Percentiles rank a stretch among this genome's conserved stretches.
Evolutionary conservation across 768 basidiomycete genomes (phyloP).

Genomic region (Boletus vinaceobasis): DNA sequence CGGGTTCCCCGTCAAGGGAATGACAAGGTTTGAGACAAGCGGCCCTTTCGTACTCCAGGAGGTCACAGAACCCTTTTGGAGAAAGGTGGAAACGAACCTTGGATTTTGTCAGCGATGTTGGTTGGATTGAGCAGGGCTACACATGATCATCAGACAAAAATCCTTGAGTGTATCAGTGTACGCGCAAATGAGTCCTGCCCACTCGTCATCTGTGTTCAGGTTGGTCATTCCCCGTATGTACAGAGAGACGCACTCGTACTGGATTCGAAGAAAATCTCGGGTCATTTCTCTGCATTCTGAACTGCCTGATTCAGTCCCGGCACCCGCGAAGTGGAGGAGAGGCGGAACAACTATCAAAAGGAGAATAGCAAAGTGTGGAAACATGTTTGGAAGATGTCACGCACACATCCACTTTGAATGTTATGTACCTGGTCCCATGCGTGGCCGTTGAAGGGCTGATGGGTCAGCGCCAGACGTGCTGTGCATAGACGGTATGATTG

Average conservation of each 20-base stretch:
- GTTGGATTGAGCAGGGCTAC: background rate
- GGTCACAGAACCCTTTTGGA: background rate
- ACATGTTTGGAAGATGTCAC: conserved; percentile 2
- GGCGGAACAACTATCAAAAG: background rate
- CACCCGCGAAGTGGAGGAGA: background rate
- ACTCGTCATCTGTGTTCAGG: background rate
- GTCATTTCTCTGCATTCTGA: background rate
- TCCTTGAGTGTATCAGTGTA: background rate
- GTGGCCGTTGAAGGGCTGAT: background rate
- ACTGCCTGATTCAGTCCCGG: background rate
- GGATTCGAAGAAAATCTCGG: background rate
- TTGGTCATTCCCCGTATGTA: background rate
- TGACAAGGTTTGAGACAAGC: background rate
- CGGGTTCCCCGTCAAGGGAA: background rate
- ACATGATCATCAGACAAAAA: background rate
- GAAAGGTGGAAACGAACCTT: background rate
- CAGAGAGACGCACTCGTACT: background rate
- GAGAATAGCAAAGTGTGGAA: background rate
- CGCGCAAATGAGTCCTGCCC: conserved; percentile 2
- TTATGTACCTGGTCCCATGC: conserved; percentile 1
- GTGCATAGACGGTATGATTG: background rate
- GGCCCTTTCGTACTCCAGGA: background rate
- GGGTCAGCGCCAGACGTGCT: background rate
- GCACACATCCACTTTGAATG: background rate
- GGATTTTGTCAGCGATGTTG: background rate